Conservation (phyloP, 768 basidiomycete species). For the Termitomyces sp. region DNA sequence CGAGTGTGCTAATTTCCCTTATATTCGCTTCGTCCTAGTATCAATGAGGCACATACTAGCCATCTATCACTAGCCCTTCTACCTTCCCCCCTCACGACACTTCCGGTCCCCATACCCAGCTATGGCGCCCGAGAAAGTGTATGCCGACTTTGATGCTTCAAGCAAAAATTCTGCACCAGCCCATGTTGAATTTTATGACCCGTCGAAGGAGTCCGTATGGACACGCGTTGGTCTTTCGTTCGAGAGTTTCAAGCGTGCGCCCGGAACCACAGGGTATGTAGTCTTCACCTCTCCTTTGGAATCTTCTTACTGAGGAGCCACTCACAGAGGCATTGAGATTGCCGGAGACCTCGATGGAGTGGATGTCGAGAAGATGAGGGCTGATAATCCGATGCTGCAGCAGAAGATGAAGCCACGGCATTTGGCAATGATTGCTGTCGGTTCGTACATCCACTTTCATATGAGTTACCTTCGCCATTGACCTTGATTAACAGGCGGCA, state of each 20-base stretch:
- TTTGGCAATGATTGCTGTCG: constrained; percentile 43
- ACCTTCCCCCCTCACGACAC: background rate
- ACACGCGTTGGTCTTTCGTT: constrained; percentile 35
- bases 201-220: constrained; percentile 39
- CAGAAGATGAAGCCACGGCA: constrained; percentile 45
- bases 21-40: background rate
- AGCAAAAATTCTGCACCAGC: constrained; percentile 21
- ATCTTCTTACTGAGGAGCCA: background rate
- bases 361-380: constrained; percentile 29
- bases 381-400: constrained; percentile 39
- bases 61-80: background rate
- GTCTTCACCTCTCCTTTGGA: background rate
- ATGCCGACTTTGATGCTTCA: constrained; percentile 26
- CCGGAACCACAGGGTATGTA: constrained; percentile 38
- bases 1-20: background rate
- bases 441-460: constrained; percentile 20
- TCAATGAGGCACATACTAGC: background rate
- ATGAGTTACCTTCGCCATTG: background rate
- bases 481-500: constrained; percentile 27
- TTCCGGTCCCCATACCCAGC: background rate
- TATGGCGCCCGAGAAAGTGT: constrained; percentile 27
- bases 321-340: constrained; percentile 31
- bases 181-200: constrained; percentile 37
- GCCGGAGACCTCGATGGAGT: constrained; percentile 25
- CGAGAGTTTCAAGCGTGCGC: constrained; percentile 43